Evolutionary conservation across 345 rosid species (phyloP).

Genomic region (thale cress (Arabidopsis thaliana)): DNA sequence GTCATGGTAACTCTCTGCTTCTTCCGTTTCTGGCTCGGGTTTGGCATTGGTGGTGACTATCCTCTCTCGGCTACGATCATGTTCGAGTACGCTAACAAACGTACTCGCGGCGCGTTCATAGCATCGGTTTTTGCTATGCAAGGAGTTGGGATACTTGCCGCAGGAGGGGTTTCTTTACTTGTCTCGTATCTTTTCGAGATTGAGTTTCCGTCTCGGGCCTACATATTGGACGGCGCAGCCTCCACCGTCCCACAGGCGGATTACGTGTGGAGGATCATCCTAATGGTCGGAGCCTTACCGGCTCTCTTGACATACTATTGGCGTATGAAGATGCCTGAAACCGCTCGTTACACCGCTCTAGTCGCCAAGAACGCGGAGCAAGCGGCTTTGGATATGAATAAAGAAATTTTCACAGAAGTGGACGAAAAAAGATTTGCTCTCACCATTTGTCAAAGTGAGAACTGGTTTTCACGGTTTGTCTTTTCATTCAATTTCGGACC

Average conservation of each 20-base stretch:
- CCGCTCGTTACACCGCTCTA: conserved; percentile 39
- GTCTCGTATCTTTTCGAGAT: conserved; percentile 48
- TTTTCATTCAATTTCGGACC: too few species aligned
- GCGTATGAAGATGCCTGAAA: conserved; percentile 76
- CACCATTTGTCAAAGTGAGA: too few species aligned
- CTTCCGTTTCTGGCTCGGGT: conserved; percentile 88
- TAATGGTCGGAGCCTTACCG: conserved; percentile 75
- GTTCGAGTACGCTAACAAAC: conserved; percentile 78
- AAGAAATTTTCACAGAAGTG: too few species aligned
- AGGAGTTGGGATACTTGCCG: conserved; percentile 69
- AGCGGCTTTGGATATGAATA: conserved; percentile 72
- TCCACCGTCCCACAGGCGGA: conserved; percentile 70
- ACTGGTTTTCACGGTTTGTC: too few species aligned
- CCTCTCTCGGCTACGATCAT: conserved; percentile 83
- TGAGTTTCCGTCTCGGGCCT: conserved; percentile 52
- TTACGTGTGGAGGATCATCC: conserved; percentile 61
- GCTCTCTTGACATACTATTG: conserved; percentile 66
- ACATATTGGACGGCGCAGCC: conserved; percentile 37
- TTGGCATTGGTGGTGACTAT: conserved; percentile 81
- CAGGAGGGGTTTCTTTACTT: conserved; percentile 56
- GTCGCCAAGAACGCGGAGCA: conserved; percentile 63
- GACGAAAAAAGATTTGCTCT: too few species aligned
- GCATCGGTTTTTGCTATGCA: conserved; percentile 82
- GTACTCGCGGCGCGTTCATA: conserved; percentile 70
- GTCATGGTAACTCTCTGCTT: conserved; percentile 71